These are phyloP conservation scores for Aspergillus cristatus DNA, from an alignment of 495 filamentous ascomycete genomes.

Conservation along the genomic window DNA sequence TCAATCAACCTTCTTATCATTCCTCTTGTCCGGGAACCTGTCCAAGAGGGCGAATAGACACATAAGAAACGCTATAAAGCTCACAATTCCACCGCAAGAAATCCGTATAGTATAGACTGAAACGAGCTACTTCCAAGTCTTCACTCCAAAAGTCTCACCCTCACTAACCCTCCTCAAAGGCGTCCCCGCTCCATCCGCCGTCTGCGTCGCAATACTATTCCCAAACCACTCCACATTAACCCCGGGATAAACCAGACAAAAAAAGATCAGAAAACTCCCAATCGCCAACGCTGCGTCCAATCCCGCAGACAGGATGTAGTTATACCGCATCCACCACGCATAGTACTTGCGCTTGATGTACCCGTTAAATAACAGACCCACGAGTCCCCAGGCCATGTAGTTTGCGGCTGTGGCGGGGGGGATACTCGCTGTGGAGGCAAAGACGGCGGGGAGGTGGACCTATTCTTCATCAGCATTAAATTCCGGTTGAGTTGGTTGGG, in stretches of 20 bases:
- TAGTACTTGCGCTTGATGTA: neutral
- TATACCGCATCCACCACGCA: neutral
- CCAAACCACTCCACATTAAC: neutral
- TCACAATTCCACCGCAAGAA: neutral
- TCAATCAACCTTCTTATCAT: too few relatives aligned
- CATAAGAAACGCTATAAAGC: too few relatives aligned
- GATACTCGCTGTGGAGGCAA: conserved; percentile 43
- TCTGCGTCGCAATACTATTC: neutral
- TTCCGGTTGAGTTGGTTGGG: too few relatives aligned
- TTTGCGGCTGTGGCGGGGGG: conserved; percentile 49
- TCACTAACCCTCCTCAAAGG: neutral
- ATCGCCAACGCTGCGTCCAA: neutral
- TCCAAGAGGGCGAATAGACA: too few relatives aligned
- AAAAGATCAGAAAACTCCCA: neutral
- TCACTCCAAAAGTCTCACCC: neutral
- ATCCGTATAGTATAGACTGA: neutral
- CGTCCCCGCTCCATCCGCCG: neutral
- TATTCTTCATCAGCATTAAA: too few relatives aligned
- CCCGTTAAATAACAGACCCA: conserved; percentile 40
- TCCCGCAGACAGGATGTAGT: neutral
- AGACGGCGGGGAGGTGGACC: conserved; percentile 42
- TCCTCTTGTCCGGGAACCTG: too few relatives aligned
- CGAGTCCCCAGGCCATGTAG: conserved; percentile 48
- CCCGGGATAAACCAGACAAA: neutral
- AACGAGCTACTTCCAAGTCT: neutral